A percentile compares a stretch with the other conserved stretches of the same genome.
phyloP scores from a whole-genome alignment of 2,329 filamentous ascomycete species.

The Pseudomassariella vexata region DNA sequence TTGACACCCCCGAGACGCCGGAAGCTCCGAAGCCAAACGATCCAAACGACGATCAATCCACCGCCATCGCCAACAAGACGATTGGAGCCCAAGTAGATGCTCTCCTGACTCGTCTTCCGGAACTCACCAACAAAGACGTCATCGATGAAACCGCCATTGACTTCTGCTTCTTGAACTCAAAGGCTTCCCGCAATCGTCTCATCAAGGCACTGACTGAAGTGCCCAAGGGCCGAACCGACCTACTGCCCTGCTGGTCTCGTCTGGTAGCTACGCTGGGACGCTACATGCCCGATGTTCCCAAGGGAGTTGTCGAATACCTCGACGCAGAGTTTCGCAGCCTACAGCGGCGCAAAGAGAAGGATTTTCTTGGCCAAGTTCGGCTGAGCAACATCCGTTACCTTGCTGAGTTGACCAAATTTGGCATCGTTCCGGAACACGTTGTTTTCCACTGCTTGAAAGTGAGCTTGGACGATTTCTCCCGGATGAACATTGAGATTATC shows the following conservation, averaged over 20 bases:
- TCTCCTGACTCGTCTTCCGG: conserved; percentile 78
- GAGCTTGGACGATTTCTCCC: conserved; percentile 92
- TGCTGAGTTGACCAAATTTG: conserved; percentile 95
- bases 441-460: conserved; percentile 99
- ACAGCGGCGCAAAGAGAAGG: conserved; percentile 94
- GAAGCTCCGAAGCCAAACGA: conserved; percentile 45
- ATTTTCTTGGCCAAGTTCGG: conserved; percentile 90
- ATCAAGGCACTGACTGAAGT: conserved; percentile 92
- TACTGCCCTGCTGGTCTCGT: conserved; percentile 86
- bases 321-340: conserved; percentile 96
- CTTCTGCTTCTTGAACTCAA: conserved; percentile 97
- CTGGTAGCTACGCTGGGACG: conserved; percentile 88
- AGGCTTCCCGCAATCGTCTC: conserved; percentile 90
- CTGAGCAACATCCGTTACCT: conserved; percentile 96
- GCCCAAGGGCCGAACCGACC: conserved; percentile 86
- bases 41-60: conserved; percentile 74
- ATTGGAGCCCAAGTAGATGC: conserved; percentile 96
- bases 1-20: conserved; percentile 45
- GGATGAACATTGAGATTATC: conserved; percentile 99
- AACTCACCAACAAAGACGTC: conserved; percentile 83
- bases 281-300: conserved; percentile 91
- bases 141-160: conserved; percentile 92
- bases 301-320: conserved; percentile 83
- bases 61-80: conserved; percentile 94
- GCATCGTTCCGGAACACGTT: conserved; percentile 95